Conservation (phyloP, 1,284 basidiomycete genomes). For the Afroboletus lepidellus region DNA sequence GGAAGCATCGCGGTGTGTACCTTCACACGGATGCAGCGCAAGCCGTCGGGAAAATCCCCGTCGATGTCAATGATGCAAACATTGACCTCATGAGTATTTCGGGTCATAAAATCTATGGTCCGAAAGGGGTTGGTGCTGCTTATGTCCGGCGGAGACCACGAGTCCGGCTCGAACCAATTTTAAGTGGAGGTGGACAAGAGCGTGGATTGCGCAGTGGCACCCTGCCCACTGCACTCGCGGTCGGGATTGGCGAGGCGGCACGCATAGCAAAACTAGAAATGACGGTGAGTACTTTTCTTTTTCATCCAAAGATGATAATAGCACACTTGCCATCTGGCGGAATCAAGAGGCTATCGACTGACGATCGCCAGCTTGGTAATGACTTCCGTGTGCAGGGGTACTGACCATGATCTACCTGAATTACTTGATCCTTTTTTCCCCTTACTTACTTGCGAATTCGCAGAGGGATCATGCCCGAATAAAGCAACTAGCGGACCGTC, state of each 20-base stretch:
- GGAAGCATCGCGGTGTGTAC: constrained; percentile 84
- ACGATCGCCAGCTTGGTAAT: constrained; percentile 51
- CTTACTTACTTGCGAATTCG: constrained; percentile 14
- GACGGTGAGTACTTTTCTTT: constrained; percentile 61
- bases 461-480: constrained; percentile 86
- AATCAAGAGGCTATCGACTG: constrained; percentile 39
- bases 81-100: constrained; percentile 96
- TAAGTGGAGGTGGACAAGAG: constrained; percentile 98
- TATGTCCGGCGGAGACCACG: constrained; percentile 93
- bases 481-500: constrained; percentile 74
- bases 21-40: constrained; percentile 99
- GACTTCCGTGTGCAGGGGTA: constrained; percentile 86
- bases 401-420: constrained; percentile 49
- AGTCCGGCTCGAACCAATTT: constrained; percentile 92
- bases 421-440: not conserved
- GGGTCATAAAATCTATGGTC: constrained; percentile 98
- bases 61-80: constrained; percentile 95
- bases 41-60: constrained; percentile 86
- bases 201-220: constrained; percentile 94
- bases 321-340: constrained; percentile 33
- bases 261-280: constrained; percentile 92
- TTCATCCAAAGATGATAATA: constrained; percentile 50
- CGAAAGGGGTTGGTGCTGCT: constrained; percentile 94
- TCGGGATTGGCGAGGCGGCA: constrained; percentile 95
- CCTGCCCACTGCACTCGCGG: constrained; percentile 84